Evolutionary conservation across 2,329 filamentous ascomycete genomes (phyloP).

Genomic region (Zasmidium angulare): DNA sequence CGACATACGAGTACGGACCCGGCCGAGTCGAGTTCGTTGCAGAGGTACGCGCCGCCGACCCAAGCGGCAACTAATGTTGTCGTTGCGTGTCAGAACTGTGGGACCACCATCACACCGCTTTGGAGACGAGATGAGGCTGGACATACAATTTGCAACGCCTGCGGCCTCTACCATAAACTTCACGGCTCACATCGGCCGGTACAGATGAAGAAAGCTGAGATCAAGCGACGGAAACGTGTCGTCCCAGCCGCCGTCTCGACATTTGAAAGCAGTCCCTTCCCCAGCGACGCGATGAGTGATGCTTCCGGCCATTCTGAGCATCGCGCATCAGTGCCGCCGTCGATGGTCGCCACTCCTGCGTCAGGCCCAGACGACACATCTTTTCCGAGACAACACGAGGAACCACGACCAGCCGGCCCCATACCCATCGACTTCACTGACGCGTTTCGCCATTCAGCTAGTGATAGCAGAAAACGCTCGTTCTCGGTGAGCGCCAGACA

Average conservation of each 20-base stretch:
- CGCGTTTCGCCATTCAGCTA: slow-evolving; percentile 27
- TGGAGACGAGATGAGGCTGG: slow-evolving; percentile 94
- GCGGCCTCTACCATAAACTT: slow-evolving; percentile 93
- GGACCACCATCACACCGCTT: slow-evolving; percentile 91
- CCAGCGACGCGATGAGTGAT: slow-evolving; percentile 28
- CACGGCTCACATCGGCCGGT: slow-evolving; percentile 90
- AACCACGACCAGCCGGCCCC: slow-evolving; percentile 18
- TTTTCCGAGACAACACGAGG: slow-evolving; percentile 21
- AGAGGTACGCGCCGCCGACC: not conserved
- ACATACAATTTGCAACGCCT: slow-evolving; percentile 97
- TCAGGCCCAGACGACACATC: slow-evolving; percentile 8
- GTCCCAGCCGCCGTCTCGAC: slow-evolving; percentile 67
- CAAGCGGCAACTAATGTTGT: slow-evolving; percentile 57
- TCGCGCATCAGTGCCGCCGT: slow-evolving; percentile 53
- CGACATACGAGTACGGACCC: slow-evolving; percentile 35
- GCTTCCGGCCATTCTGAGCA: slow-evolving; percentile 18
- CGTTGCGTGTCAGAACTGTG: slow-evolving; percentile 95
- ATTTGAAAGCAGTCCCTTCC: slow-evolving; percentile 19
- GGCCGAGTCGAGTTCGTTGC: not conserved
- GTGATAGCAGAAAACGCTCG: slow-evolving; percentile 59
- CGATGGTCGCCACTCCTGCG: slow-evolving; percentile 36
- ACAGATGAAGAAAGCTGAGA: slow-evolving; percentile 98
- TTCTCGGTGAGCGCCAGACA: slow-evolving; percentile 52
- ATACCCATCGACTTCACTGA: slow-evolving; percentile 41
- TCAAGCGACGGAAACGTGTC: slow-evolving; percentile 92